These are phyloP conservation scores for Trichosporon faecale DNA, from an alignment of 1,284 basidiomycete genomes.

Conservation along the genomic window DNA sequence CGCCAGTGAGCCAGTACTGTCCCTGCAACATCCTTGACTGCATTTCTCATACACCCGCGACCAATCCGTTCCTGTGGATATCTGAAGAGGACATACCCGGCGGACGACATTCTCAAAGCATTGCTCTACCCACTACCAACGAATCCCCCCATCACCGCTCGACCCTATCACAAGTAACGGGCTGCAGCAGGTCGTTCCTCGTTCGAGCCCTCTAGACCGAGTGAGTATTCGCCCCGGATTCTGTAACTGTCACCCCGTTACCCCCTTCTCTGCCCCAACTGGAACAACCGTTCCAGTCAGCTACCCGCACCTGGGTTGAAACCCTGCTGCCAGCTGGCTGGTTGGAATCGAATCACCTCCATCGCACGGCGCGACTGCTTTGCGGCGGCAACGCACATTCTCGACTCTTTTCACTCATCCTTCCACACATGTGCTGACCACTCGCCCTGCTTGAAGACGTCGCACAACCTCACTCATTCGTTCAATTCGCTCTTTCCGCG, in stretches of 20 bases:
- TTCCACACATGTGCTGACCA: background rate
- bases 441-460: background rate
- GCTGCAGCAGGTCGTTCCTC: slow-evolving; percentile 2
- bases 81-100: background rate
- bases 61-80: background rate
- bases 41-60: background rate
- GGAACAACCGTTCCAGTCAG: background rate
- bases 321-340: slow-evolving; percentile 1
- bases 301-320: background rate
- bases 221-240: background rate
- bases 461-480: background rate
- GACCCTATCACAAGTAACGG: slow-evolving; percentile 4
- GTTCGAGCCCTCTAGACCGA: slow-evolving; percentile 6
- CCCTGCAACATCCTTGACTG: background rate
- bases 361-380: background rate
- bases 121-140: background rate
- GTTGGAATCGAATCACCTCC: slow-evolving; percentile 3
- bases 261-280: background rate
- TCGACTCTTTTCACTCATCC: background rate
- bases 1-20: background rate
- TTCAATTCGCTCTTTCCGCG: slow-evolving; percentile 1
- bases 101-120: background rate
- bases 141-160: background rate
- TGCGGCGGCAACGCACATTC: background rate
- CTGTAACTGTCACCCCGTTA: slow-evolving; percentile 9